Evolutionary conservation across 2,329 filamentous ascomycete species (phyloP).

Genomic region (Thelonectria blattea): DNA sequence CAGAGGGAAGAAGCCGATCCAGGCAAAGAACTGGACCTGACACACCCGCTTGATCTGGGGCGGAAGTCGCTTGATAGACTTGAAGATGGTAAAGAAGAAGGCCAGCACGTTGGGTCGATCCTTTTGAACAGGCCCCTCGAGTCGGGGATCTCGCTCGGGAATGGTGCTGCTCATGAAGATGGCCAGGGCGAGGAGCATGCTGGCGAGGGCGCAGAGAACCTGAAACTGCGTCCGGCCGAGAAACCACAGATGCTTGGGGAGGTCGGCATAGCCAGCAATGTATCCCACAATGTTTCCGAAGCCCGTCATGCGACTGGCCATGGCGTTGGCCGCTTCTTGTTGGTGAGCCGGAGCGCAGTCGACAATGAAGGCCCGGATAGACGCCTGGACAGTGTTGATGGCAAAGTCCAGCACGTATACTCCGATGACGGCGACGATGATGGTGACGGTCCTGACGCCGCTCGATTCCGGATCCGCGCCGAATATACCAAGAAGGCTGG

Average conservation of each 20-base stretch:
- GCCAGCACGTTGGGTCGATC: conserved; percentile 70
- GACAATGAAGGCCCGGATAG: conserved; percentile 89
- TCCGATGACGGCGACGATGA: conserved; percentile 81
- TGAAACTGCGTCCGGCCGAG: conserved; percentile 92
- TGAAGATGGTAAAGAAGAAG: conserved; percentile 82
- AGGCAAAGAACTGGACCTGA: conserved; percentile 81
- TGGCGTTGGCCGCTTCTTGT: conserved; percentile 91
- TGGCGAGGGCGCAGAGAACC: conserved; percentile 85
- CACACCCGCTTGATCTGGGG: conserved; percentile 85
- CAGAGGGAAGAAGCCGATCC: conserved; percentile 96
- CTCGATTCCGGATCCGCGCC: conserved; percentile 70
- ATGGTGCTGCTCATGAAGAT: conserved; percentile 75
- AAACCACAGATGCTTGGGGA: conserved; percentile 77
- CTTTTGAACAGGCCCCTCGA: conserved; percentile 67
- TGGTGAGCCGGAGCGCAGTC: conserved; percentile 92
- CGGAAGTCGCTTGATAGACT: conserved; percentile 78
- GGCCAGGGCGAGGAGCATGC: conserved; percentile 72
- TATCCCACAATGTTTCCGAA: conserved; percentile 92
- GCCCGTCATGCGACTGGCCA: conserved; percentile 86
- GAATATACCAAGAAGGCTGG: conserved; percentile 71
- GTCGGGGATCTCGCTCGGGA: conserved; percentile 78
- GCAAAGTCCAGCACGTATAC: conserved; percentile 93
- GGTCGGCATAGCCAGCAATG: conserved; percentile 81
- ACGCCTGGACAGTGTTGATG: conserved; percentile 96
- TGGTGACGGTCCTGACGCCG: conserved; percentile 69